Evolutionary conservation across 2,329 filamentous ascomycete genomes (phyloP).

Genomic region (Fusarium sp.): DNA sequence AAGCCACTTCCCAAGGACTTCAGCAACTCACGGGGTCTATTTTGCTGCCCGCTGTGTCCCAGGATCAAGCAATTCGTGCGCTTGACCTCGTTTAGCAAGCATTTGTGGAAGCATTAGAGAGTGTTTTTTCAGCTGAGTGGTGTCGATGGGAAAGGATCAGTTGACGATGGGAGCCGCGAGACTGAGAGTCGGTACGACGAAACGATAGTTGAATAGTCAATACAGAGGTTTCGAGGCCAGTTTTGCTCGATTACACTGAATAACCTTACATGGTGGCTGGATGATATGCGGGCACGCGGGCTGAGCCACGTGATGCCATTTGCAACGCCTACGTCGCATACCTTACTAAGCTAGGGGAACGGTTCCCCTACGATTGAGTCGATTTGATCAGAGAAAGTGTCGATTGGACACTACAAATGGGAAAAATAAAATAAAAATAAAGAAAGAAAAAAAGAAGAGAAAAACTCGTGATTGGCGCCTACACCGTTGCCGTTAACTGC

Average conservation of each 20-base stretch:
- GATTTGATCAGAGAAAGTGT: neutral
- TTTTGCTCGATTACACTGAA: too few species aligned
- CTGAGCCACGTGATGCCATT: too few species aligned
- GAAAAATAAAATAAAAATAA: neutral
- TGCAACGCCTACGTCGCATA: too few species aligned
- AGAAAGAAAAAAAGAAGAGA: too few species aligned
- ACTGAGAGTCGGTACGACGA: neutral
- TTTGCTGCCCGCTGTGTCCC: neutral
- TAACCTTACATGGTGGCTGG: too few species aligned
- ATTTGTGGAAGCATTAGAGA: neutral
- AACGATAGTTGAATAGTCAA: neutral
- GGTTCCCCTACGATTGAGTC: neutral
- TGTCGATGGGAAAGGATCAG: neutral
- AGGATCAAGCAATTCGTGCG: neutral
- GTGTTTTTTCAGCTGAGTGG: neutral
- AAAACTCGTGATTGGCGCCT: neutral
- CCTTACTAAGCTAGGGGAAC: neutral
- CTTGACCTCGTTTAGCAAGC: neutral
- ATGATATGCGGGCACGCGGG: too few species aligned
- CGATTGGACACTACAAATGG: neutral
- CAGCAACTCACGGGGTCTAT: neutral
- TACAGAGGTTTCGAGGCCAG: neutral
- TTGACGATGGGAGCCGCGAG: neutral
- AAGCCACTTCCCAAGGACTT: neutral
- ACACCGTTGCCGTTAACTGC: neutral